Percentiles rank a stretch among this genome's conserved stretches.
These are phyloP conservation scores for Cladosporium halotolerans DNA, from an alignment of 2,329 filamentous ascomycete genomes.

Conservation along the genomic window DNA sequence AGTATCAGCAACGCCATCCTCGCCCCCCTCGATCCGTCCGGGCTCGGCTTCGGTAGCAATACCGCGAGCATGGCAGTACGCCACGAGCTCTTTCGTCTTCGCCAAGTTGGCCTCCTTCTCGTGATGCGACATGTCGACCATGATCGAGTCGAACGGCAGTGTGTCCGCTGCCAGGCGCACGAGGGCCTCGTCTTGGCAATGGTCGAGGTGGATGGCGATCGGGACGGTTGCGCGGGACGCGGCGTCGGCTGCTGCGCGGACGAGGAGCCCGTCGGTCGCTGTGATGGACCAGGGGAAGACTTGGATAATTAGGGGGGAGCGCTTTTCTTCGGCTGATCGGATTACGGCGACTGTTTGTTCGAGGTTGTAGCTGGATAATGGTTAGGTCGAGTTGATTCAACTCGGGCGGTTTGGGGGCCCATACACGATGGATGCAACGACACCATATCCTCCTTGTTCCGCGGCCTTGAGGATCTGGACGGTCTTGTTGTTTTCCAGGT, in stretches of 20 bases:
- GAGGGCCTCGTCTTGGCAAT: slow-evolving; percentile 20
- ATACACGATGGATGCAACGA: slow-evolving; percentile 6
- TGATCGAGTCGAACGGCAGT: slow-evolving; percentile 27
- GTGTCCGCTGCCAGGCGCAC: slow-evolving; percentile 17
- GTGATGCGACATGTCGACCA: slow-evolving; percentile 31
- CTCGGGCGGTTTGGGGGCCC: not conserved
- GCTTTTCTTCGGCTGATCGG: slow-evolving; percentile 21
- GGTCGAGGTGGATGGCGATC: slow-evolving; percentile 27
- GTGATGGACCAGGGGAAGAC: slow-evolving; percentile 27
- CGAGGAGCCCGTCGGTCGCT: slow-evolving; percentile 20
- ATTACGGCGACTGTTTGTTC: slow-evolving; percentile 23
- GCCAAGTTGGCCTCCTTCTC: slow-evolving; percentile 27
- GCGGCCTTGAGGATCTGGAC: slow-evolving; percentile 1
- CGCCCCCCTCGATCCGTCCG: slow-evolving; percentile 29
- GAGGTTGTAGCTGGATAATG: slow-evolving; percentile 16
- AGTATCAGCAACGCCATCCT: slow-evolving; percentile 27
- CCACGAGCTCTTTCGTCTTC: slow-evolving; percentile 23
- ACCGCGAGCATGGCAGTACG: slow-evolving; percentile 24
- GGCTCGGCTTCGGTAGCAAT: slow-evolving; percentile 29
- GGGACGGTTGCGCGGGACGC: slow-evolving; percentile 21
- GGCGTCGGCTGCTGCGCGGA: slow-evolving; percentile 21
- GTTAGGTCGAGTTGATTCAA: not conserved
- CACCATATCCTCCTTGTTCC: slow-evolving; percentile 2
- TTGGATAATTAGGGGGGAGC: slow-evolving; percentile 24
- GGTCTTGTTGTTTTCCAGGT: slow-evolving; percentile 1